These are phyloP conservation scores for Colletotrichum sojae DNA, from an alignment of 2,329 filamentous ascomycete genomes.

Conservation along the genomic window DNA sequence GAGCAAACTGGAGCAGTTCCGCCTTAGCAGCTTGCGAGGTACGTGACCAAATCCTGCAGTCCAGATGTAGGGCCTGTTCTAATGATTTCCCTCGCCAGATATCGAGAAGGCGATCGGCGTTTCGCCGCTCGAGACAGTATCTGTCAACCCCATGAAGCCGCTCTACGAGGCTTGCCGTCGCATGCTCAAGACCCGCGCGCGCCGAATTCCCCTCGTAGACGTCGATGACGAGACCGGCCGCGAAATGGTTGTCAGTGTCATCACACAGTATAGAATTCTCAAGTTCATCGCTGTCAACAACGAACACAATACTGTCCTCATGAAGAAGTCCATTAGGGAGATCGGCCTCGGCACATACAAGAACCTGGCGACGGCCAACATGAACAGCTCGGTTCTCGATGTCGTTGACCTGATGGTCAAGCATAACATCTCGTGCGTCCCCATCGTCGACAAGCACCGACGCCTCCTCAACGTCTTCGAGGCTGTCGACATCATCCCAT, in stretches of 20 bases:
- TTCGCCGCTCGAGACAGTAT: slow-evolving; percentile 91
- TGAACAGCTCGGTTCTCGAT: slow-evolving; percentile 93
- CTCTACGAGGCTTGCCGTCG: slow-evolving; percentile 95
- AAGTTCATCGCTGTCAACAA: slow-evolving; percentile 98
- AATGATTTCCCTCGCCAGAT: slow-evolving; percentile 66
- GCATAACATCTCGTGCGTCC: slow-evolving; percentile 93
- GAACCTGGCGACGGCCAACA: slow-evolving; percentile 84
- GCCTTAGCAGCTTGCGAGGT: slow-evolving; percentile 92
- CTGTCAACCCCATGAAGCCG: slow-evolving; percentile 90
- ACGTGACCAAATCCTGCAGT: slow-evolving; percentile 45
- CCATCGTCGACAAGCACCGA: slow-evolving; percentile 85
- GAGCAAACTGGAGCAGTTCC: slow-evolving; percentile 92
- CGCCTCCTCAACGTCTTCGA: slow-evolving; percentile 96
- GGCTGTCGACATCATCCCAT: slow-evolving; percentile 94
- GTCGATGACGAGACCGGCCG: slow-evolving; percentile 93
- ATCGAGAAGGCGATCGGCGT: slow-evolving; percentile 96
- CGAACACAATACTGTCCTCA: slow-evolving; percentile 85
- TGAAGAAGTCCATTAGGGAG: slow-evolving; percentile 89
- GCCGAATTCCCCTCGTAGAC: slow-evolving; percentile 94
- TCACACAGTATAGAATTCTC: slow-evolving; percentile 97
- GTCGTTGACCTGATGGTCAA: slow-evolving; percentile 95
- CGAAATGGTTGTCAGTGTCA: slow-evolving; percentile 94
- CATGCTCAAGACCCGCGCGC: slow-evolving; percentile 94
- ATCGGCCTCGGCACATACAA: slow-evolving; percentile 88
- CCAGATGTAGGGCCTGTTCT: slow-evolving; percentile 24